Evolutionary conservation across 177 flowering plant genomes (phyloP).

Genomic region (Vitis hybrid): DNA sequence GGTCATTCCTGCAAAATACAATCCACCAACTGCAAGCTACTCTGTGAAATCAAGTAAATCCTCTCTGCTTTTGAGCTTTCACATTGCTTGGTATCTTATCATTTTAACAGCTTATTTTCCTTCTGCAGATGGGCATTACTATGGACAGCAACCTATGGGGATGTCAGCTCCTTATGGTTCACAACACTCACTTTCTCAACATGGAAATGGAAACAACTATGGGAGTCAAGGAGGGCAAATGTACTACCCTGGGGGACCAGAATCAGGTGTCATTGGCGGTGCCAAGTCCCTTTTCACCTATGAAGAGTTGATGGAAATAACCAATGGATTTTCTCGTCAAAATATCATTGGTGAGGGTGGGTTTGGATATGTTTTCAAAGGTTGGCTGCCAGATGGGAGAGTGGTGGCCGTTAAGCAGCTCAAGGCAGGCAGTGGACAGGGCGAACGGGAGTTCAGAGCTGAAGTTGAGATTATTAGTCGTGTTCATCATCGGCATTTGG

Average conservation of each 20-base stretch:
- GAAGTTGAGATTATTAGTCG: conserved; percentile 66
- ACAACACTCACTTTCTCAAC: conserved; percentile 4
- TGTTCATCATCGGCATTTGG: conserved; percentile 67
- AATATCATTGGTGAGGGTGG: conserved; percentile 62
- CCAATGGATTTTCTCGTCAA: conserved; percentile 43
- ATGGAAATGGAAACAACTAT: conserved; percentile 18
- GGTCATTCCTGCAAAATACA: conserved; percentile 12
- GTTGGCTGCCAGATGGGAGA: conserved; percentile 42
- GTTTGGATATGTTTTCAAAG: conserved; percentile 59
- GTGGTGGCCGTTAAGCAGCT: conserved; percentile 57
- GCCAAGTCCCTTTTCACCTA: conserved; percentile 39
- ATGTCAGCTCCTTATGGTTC: conserved; percentile 19
- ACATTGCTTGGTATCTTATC: background rate
- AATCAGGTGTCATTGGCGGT: conserved; percentile 26
- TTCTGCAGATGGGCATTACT: conserved; percentile 34
- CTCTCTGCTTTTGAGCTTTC: background rate
- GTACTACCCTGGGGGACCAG: conserved; percentile 18
- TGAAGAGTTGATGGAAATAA: conserved; percentile 50
- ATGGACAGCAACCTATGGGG: conserved; percentile 14
- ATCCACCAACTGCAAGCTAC: conserved; percentile 23
- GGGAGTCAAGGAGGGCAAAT: conserved; percentile 31
- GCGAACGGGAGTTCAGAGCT: conserved; percentile 57
- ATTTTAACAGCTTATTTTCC: background rate
- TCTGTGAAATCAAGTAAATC: conserved; percentile 31
- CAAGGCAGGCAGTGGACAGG: conserved; percentile 59